A percentile compares a stretch with the other conserved stretches of the same genome.
Evolutionary conservation across 768 basidiomycete species (phyloP).

Genomic region (Cyclocybe aegerita): DNA sequence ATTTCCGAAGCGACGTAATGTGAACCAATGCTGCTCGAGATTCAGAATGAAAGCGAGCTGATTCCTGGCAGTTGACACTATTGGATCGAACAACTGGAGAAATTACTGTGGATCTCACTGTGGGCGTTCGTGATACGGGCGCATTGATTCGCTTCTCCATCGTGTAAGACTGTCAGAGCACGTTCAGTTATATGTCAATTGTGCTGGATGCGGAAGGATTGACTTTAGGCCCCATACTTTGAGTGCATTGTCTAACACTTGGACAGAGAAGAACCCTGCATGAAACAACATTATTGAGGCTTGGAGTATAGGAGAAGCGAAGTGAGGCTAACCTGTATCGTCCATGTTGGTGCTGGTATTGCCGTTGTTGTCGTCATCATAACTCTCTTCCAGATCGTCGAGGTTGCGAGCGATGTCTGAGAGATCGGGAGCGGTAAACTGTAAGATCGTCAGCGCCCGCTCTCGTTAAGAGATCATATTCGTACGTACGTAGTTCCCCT

Average conservation of each 20-base stretch:
- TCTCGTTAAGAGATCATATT: not conserved
- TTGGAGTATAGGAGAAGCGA: not conserved
- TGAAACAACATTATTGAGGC: not conserved
- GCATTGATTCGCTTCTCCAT: constrained; percentile 86
- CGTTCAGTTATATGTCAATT: not conserved
- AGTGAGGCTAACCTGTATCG: constrained; percentile 63
- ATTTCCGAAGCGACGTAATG: constrained; percentile 76
- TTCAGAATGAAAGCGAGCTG: constrained; percentile 90
- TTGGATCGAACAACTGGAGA: constrained; percentile 9
- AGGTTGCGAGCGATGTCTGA: constrained; percentile 69
- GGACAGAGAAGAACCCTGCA: constrained; percentile 88
- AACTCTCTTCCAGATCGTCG: constrained; percentile 64
- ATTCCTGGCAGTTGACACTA: constrained; percentile 39
- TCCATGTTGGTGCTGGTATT: constrained; percentile 80
- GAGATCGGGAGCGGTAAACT: constrained; percentile 83
- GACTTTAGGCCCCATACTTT: constrained; percentile 84
- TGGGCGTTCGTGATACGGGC: constrained; percentile 69
- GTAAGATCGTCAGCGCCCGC: constrained; percentile 8
- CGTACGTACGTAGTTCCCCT: constrained; percentile 42
- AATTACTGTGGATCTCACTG: constrained; percentile 50
- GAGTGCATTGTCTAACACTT: constrained; percentile 83
- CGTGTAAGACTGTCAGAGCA: constrained; percentile 58
- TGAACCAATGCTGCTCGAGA: constrained; percentile 86
- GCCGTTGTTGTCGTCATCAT: constrained; percentile 45
- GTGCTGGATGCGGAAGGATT: constrained; percentile 13